Evolutionary conservation across 2,329 filamentous ascomycete genomes (phyloP), one percentile per base, ranked within the genome.

Genomic region (Fusarium multiceps): DNA sequence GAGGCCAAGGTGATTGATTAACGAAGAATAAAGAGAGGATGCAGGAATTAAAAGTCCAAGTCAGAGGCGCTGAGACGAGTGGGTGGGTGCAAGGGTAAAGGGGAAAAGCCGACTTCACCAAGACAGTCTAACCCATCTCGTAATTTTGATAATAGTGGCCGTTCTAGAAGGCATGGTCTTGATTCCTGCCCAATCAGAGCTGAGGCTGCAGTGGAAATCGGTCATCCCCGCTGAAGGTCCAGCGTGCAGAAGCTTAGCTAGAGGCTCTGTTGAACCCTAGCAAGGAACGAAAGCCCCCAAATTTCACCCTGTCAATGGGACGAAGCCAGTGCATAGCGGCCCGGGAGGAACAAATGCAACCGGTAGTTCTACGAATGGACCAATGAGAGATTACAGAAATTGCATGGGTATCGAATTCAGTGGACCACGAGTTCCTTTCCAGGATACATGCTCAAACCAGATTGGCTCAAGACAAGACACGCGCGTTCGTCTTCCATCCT

Each of bases 31-130:
- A 55, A 25, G 37, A 53, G 47, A 58, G 51, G 63, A 58, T 48
- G 68, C 21, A 43, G 50, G 68, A 71, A 63, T 55, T 53, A 58
- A 55, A 64, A 65, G 51, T 68, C 45, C 48, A 48, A 37, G 55
- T 41, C n/a, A 61, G 53, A 67, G 54, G 51, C 40, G 53, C 66
- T 34, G 54, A 54, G 41, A 28, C 28, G 53, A n/a, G 30, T 20
- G 27, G 23, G 59, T 54, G 66, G 51, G 45, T 45, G 63, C 59
- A 64, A 55, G 68, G 67, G 49, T 68, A 64, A 63, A 68, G 59
- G 65, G 53, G 68, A 68, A 45, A 66, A 34, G 45, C 37, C 43
- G 55, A 64, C 28, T 40, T 42, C 14, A 56, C 40, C 16, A 56
- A 54, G 59, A 51, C 59, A 61, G 43, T 37, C 45, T 49, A 37